Base-by-base conservation (phyloP, 441 rosid genomes). In the Mallotus japonicus region DNA sequence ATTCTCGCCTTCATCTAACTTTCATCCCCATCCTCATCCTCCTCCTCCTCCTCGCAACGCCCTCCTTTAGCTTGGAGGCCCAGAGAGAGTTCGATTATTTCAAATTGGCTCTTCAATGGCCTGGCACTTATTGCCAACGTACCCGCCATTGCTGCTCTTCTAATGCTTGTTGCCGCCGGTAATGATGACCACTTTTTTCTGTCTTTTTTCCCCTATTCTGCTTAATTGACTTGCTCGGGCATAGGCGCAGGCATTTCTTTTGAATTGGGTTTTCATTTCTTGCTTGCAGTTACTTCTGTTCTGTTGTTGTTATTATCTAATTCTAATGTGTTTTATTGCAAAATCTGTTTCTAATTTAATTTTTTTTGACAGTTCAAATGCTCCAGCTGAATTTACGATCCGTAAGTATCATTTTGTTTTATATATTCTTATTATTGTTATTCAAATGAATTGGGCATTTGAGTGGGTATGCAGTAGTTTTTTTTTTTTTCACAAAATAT, bases 81-180 rank as follows among this genome's bases (percentile, higher is more conserved):
- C 90, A 78, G 90, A 86, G 94, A 37, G 99, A 92, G 83, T 94
- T 94, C 75, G 99, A 94, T 81, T 94, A 94, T 86, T 94, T 92
- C 83, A 88, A 81, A 65, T 85, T 94, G 74, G 67, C 95, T 69
- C 81, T 94, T 19, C 96, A 88, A 62, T 94, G 99, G 99, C 95
- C 99, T 0, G 97, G 91, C 77, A 90, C 99, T 28, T 74, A 58
- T 68, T 92, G 97, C 77, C 89, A 72, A 50, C 78, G 80, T 24
- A 87, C 97, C 73, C 85, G 87, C 82, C 85, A 84, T 79, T 95
- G 99, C 79, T 94, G 99, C 87, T 75, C 93, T 79, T 69, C 84
- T 71, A 94, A 92, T 74, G 99, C 86, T 75, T 92, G 97, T 59
- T 95, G 97, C 83, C 82, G 91, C 78, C 82, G 93, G 98, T 90